These are phyloP conservation scores for Adansonia digitata DNA, from an alignment of 345 rosid species.

Conservation along the genomic window DNA sequence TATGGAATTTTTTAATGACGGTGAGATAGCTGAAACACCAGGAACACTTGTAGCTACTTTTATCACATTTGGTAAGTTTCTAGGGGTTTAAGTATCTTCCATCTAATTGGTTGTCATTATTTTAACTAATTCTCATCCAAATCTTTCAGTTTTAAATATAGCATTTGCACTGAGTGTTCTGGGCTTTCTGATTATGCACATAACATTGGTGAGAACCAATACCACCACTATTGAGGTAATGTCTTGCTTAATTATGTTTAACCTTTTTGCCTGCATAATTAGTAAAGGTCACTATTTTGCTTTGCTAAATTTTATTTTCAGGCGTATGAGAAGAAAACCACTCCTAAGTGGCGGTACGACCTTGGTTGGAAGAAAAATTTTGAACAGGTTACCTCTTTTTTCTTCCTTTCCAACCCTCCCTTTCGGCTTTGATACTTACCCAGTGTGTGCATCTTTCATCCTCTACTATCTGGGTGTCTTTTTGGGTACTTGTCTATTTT, in stretches of 20 bases:
- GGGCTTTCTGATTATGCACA: constrained; percentile 79
- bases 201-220: constrained; percentile 53
- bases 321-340: constrained; percentile 74
- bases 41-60: constrained; percentile 65
- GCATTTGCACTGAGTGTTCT: constrained; percentile 73
- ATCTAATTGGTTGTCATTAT: not conserved
- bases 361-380: constrained; percentile 72
- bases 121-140: constrained; percentile 1
- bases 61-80: constrained; percentile 59
- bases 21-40: constrained; percentile 58
- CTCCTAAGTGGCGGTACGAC: constrained; percentile 68
- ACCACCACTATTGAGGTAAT: constrained; percentile 84
- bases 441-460: not conserved
- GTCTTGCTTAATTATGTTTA: constrained; percentile 5
- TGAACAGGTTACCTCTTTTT: constrained; percentile 48
- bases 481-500: not conserved
- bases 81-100: not conserved
- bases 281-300: not conserved
- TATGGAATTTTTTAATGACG: constrained; percentile 61
- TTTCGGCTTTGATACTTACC: not conserved
- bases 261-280: not conserved
- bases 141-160: constrained; percentile 59
- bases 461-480: not conserved
- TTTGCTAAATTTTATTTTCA: constrained; percentile 22
- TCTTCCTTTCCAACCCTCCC: not conserved